Evolutionary conservation across 2,329 filamentous ascomycete genomes (phyloP).

Genomic region (Chaetomiaceae sp.): DNA sequence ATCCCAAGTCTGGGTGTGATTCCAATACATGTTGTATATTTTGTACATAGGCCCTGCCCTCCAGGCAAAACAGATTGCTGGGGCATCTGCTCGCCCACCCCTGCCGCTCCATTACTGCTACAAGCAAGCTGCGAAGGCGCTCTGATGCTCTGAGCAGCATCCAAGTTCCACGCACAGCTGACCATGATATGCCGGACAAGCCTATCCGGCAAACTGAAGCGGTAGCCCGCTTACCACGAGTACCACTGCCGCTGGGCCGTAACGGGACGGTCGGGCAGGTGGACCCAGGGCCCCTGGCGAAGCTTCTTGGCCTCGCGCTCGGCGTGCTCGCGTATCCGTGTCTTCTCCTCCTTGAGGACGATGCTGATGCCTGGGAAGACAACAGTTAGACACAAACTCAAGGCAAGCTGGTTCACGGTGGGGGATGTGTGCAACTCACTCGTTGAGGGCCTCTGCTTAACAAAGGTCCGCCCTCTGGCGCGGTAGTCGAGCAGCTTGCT

Average conservation of each 20-base stretch:
- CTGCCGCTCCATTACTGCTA: too few relatives aligned
- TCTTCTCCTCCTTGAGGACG: constrained; percentile 88
- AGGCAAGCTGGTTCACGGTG: neutral
- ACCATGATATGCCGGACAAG: too few relatives aligned
- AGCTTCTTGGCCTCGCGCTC: constrained; percentile 71
- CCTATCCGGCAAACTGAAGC: neutral
- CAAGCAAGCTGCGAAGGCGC: too few relatives aligned
- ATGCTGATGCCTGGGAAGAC: constrained; percentile 62
- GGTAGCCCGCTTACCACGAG: constrained; percentile 88
- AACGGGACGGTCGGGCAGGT: constrained; percentile 79
- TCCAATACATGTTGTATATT: too few relatives aligned
- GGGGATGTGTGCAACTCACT: constrained; percentile 53
- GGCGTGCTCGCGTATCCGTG: constrained; percentile 70
- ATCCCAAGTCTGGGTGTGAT: too few relatives aligned
- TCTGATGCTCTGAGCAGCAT: too few relatives aligned
- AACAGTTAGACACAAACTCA: constrained; percentile 19
- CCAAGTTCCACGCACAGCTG: too few relatives aligned
- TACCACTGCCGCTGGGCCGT: constrained; percentile 84
- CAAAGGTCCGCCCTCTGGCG: constrained; percentile 64
- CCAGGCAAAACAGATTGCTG: too few relatives aligned
- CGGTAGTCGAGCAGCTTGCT: constrained; percentile 59
- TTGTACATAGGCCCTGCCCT: too few relatives aligned
- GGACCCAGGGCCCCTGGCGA: constrained; percentile 75
- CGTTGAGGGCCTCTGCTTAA: constrained; percentile 65
- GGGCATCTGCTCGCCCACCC: too few relatives aligned